phyloP scores from a whole-genome alignment of 306 rosid genomes.

The Bauhinia variegata region DNA sequence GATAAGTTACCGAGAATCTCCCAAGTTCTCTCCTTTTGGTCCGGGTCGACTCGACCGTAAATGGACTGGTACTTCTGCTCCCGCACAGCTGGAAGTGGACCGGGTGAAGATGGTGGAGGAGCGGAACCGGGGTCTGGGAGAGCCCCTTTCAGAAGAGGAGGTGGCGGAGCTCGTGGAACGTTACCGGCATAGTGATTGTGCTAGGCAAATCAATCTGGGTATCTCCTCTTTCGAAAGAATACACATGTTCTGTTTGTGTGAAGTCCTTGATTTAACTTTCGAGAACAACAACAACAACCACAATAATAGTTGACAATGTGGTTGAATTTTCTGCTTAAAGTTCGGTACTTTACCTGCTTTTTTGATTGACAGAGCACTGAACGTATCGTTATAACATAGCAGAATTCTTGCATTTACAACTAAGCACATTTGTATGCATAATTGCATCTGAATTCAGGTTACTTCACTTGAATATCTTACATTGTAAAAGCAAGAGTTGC shows the following conservation, averaged over 20 bases:
- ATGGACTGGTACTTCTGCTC: conserved; percentile 81
- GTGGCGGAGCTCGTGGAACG: conserved; percentile 75
- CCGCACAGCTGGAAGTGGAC: conserved; percentile 47
- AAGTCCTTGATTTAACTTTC: background rate
- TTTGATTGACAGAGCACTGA: background rate
- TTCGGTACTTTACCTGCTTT: background rate
- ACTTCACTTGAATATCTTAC: too few relatives aligned
- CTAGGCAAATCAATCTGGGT: conserved; percentile 86
- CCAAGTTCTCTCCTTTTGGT: conserved; percentile 86
- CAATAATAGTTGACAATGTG: too few relatives aligned
- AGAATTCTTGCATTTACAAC: too few relatives aligned
- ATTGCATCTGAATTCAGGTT: too few relatives aligned
- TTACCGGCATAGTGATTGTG: conserved; percentile 80
- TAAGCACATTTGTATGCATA: too few relatives aligned
- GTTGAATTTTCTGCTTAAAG: background rate
- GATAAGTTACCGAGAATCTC: conserved; percentile 83
- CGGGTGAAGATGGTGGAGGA: conserved; percentile 43
- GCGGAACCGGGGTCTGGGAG: conserved; percentile 67
- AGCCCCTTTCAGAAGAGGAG: conserved; percentile 72
- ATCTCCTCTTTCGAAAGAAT: background rate
- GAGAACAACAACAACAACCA: too few relatives aligned
- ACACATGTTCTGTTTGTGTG: background rate
- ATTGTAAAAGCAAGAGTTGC: too few relatives aligned
- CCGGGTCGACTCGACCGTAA: conserved; percentile 78
- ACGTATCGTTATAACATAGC: too few relatives aligned